Base-by-base conservation (phyloP, 1,284 basidiomycete species). In the Puccinia sorghi region DNA sequence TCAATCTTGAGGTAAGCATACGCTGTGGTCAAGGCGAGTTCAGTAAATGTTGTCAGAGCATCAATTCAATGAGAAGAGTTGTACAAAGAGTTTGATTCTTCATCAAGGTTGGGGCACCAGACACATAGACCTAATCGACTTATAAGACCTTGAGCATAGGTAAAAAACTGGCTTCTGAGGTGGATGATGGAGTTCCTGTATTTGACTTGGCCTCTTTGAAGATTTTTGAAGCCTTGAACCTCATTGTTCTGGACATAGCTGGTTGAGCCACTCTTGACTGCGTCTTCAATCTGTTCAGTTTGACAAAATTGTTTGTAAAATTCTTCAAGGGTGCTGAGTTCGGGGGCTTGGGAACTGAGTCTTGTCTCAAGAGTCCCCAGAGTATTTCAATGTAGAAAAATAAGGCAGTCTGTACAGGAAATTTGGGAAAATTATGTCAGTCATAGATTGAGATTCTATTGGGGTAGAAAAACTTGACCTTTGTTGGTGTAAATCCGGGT, bases 341-440 rank as follows among this genome's bases (percentile, higher is more conserved):
- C 48, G 46, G 63, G 56, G 43, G 61, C 27, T 39, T 15, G 12
- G 73, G 73, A 22, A 75, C 73, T 1, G 63, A 75, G 22, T 75
- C 46, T 27, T 63, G 57, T 48, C 67, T 75, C 39, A 75, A 11
- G 27, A 75, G 57, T 22, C 61, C 59, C 72, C 72, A 75, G 22
- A 75, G 41, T 6, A 75, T 61, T 50, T 37, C 41, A 46, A 75
- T 75, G 50, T 75, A 63, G 11, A 75, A 43, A 50, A 63, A 46
- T 27, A 75, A 75, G 20, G 73, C 73, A 56, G 43, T 22, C 73
- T 75, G 15, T 17, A 67, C 37, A 63, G 15, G n/a, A n/a, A n/a
- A n/a, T n/a, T n/a, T n/a, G n/a, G n/a, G n/a, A 39, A 6, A 6
- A 9, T 37, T 7, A 39, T 6, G 39, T 63, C 59, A 63, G 59